Conservation (phyloP, 2,329 filamentous ascomycete genomes). For the Elsinoe arachidis region DNA sequence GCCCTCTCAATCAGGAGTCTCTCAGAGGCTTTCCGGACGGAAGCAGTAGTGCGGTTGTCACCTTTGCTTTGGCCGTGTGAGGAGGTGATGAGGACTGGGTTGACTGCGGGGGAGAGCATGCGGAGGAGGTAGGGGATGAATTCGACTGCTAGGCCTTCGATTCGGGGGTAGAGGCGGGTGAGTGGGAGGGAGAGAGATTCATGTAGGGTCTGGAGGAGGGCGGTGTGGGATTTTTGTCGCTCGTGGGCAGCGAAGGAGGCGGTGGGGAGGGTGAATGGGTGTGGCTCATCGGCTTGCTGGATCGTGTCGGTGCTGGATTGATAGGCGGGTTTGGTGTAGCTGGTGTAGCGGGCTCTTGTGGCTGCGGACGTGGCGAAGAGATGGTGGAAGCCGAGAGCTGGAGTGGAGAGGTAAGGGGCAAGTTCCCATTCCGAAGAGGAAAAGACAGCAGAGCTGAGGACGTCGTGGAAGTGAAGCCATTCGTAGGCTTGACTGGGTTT, state of each 20-base stretch:
- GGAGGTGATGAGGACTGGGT: constrained; percentile 65
- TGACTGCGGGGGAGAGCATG: constrained; percentile 81
- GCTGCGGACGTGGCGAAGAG: constrained; percentile 71
- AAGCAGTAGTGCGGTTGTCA: constrained; percentile 53
- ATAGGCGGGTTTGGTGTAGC: constrained; percentile 30
- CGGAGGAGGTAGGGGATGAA: constrained; percentile 76
- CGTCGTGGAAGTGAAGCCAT: constrained; percentile 91
- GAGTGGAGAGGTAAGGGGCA: constrained; percentile 74
- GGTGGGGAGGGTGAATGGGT: constrained; percentile 72
- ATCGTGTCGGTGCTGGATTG: constrained; percentile 39
- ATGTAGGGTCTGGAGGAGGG: constrained; percentile 65
- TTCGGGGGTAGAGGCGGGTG: constrained; percentile 67
- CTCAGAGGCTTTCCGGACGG: constrained; percentile 79
- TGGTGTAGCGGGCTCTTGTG: constrained; percentile 25
- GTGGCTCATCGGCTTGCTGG: constrained; percentile 22
- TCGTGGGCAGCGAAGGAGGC: constrained; percentile 79
- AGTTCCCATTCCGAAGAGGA: constrained; percentile 90
- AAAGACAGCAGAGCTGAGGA: constrained; percentile 68
- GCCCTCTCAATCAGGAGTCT: constrained; percentile 71
- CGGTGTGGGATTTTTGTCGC: constrained; percentile 66
- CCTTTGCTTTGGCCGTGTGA: constrained; percentile 27
- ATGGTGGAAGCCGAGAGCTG: constrained; percentile 81
- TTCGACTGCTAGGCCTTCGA: constrained; percentile 68
- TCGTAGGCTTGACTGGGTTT: constrained; percentile 85
- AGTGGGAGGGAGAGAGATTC: constrained; percentile 62